Conservation (phyloP, 2,329 filamentous ascomycete species). For the Xylaria digitata region DNA sequence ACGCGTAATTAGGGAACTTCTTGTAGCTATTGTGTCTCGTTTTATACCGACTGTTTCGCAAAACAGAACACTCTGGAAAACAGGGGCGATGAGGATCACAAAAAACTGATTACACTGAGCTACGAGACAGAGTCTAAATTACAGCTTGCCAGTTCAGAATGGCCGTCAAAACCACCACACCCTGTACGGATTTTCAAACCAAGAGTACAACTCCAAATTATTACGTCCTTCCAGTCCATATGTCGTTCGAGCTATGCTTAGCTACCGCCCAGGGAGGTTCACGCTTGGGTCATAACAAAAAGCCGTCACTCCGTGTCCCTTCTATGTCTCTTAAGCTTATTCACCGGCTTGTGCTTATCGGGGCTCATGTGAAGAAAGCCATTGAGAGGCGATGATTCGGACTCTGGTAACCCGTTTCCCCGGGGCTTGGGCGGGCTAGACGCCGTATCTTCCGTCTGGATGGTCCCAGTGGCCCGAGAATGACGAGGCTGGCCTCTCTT, state of each 20-base stretch:
- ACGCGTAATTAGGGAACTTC: background rate
- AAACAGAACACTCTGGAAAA: background rate
- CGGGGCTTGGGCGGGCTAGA: background rate
- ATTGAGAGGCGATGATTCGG: background rate
- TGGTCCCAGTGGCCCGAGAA: background rate
- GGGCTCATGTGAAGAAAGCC: background rate
- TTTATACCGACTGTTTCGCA: too few relatives aligned
- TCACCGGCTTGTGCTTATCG: background rate
- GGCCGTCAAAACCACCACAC: background rate
- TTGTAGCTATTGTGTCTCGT: background rate
- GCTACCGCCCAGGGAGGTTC: background rate
- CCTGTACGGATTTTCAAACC: background rate
- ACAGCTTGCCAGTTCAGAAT: background rate
- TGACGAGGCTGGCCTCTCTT: background rate
- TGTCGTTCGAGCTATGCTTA: background rate
- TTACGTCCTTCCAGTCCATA: background rate
- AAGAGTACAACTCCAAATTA: background rate
- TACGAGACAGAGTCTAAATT: background rate
- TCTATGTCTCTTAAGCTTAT: background rate
- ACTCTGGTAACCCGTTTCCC: background rate
- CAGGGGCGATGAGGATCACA: background rate
- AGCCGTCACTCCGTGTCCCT: background rate
- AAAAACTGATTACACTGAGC: background rate
- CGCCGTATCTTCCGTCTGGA: background rate
- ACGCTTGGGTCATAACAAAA: background rate